Conservation (phyloP, 169 alveolate species). For the Eimeria zaria region DNA sequence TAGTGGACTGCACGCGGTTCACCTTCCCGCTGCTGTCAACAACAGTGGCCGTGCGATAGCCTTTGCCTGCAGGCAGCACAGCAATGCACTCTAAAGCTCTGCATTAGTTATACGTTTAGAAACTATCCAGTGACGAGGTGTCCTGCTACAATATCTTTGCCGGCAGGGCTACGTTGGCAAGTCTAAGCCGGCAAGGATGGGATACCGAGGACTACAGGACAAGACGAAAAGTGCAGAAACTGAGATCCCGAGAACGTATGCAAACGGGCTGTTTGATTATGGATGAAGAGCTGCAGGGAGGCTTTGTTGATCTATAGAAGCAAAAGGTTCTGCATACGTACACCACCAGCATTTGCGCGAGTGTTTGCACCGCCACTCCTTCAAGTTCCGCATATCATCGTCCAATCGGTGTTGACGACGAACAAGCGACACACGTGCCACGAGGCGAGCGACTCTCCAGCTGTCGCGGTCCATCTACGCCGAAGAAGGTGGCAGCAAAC, state of each 20-base stretch:
- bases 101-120: background rate
- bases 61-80: constrained; percentile 85
- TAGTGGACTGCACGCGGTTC: constrained; percentile 83
- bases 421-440: constrained; percentile 89
- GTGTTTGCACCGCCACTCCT: constrained; percentile 90
- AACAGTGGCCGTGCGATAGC: constrained; percentile 86
- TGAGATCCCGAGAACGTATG: background rate
- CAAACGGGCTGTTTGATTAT: background rate
- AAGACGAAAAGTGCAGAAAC: background rate
- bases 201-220: background rate
- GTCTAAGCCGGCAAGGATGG: background rate
- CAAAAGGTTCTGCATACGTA: constrained; percentile 62
- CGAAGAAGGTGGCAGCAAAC: background rate
- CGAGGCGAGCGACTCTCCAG: constrained; percentile 89
- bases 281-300: background rate
- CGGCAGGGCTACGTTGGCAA: no score
- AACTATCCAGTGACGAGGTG: background rate
- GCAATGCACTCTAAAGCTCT: background rate
- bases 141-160: background rate
- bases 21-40: constrained; percentile 84
- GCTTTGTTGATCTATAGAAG: background rate
- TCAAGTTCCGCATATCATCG: constrained; percentile 85
- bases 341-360: constrained; percentile 89
- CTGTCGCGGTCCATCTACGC: constrained; percentile 89
- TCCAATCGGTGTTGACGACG: constrained; percentile 88